A percentile compares a stretch with the other conserved stretches of the same genome.
These are phyloP conservation scores for Talinum fruticosum DNA, from an alignment of 148 eudicot genomes.

Conservation along the genomic window DNA sequence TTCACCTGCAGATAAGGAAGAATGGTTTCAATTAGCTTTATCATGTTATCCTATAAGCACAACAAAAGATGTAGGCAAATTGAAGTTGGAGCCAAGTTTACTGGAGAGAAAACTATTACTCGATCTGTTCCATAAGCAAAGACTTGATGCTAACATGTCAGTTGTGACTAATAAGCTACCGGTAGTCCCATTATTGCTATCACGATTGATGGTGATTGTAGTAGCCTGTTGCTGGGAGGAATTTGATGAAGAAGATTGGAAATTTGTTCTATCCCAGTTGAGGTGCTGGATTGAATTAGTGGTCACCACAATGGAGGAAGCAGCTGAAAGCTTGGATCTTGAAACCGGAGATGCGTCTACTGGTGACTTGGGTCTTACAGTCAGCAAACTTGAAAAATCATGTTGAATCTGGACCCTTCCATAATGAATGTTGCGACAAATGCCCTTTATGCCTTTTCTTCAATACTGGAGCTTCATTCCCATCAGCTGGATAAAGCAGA, in stretches of 20 bases:
- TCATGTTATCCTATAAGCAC: constrained; percentile 72
- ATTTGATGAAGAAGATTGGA: constrained; percentile 85
- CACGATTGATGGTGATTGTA: constrained; percentile 55
- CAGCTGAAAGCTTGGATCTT: constrained; percentile 70
- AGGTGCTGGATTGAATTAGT: constrained; percentile 82
- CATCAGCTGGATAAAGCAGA: constrained; percentile 34
- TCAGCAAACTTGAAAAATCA: constrained; percentile 37
- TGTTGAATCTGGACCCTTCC: constrained; percentile 34
- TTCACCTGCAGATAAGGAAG: constrained; percentile 59
- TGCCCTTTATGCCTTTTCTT: constrained; percentile 69
- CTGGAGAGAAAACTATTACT: constrained; percentile 54
- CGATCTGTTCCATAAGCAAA: constrained; percentile 73
- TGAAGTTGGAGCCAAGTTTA: constrained; percentile 42
- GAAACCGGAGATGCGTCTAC: constrained; percentile 30
- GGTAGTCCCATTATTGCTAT: constrained; percentile 50
- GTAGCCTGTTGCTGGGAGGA: constrained; percentile 87
- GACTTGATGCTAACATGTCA: constrained; percentile 41
- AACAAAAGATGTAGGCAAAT: constrained; percentile 27
- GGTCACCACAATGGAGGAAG: constrained; percentile 80
- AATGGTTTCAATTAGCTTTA: constrained; percentile 76
- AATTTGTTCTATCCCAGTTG: constrained; percentile 56
- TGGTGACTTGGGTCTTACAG: constrained; percentile 30
- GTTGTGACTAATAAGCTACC: constrained; percentile 50
- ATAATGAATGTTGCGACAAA: constrained; percentile 54
- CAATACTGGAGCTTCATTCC: constrained; percentile 41